Evolutionary conservation across 2,329 filamentous ascomycete genomes (phyloP).

Genomic region (Epichloe aotearoae): DNA sequence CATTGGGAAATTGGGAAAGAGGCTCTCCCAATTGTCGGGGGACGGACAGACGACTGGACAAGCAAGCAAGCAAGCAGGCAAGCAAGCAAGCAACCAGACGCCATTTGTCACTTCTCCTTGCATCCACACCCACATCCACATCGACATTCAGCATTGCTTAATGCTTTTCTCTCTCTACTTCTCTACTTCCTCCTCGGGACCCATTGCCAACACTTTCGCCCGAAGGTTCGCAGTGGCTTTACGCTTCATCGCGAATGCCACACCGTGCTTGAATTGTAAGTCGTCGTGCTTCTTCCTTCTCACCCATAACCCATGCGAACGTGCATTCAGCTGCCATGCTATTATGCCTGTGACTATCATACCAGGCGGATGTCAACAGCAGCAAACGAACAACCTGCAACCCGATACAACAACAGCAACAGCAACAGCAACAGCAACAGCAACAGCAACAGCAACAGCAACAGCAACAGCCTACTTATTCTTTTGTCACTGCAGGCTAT

Average conservation of each 20-base stretch:
- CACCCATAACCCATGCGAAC: background rate
- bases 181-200: background rate
- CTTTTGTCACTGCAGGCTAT: background rate
- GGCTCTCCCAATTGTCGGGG: background rate
- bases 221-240: conserved; percentile 3
- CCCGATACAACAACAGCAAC: background rate
- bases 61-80: background rate
- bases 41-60: background rate
- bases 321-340: background rate
- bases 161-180: conserved; percentile 7
- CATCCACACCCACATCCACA: conserved; percentile 6
- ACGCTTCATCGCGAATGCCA: conserved; percentile 15
- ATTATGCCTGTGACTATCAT: background rate
- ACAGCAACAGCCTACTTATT: background rate
- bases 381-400: background rate
- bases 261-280: conserved; percentile 14
- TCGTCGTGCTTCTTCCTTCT: conserved; percentile 9
- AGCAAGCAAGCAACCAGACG: background rate
- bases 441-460: background rate
- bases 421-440: background rate
- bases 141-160: conserved; percentile 17
- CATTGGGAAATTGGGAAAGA: conserved; percentile 1
- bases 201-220: background rate
- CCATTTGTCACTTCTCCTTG: conserved; percentile 5
- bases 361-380: background rate